Conservation (phyloP, 2,329 filamentous ascomycete genomes). For the Pezizomycotina sp. region DNA sequence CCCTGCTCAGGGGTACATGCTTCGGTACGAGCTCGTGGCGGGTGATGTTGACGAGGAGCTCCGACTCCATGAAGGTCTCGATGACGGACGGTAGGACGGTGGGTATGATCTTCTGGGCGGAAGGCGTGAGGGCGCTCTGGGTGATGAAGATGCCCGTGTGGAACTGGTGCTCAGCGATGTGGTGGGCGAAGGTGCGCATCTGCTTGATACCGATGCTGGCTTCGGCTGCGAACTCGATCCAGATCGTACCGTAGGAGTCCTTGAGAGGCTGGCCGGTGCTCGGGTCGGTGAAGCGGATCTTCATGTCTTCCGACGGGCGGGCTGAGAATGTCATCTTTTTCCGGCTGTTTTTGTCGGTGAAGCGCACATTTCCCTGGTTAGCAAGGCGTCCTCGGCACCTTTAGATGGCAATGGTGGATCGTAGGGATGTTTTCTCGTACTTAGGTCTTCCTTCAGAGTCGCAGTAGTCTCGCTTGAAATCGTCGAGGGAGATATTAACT, state of each 20-base stretch:
- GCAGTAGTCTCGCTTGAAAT: conserved; percentile 58
- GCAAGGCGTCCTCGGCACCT: conserved; percentile 1
- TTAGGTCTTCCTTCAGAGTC: conserved; percentile 57
- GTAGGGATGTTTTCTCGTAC: conserved; percentile 36
- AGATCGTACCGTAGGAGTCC: conserved; percentile 71
- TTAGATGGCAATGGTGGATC: not conserved
- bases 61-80: conserved; percentile 90
- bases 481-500: conserved; percentile 67
- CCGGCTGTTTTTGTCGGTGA: conserved; percentile 54
- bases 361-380: too few species aligned
- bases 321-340: conserved; percentile 75
- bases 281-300: conserved; percentile 62
- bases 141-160: conserved; percentile 85
- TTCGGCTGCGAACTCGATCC: conserved; percentile 79
- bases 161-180: conserved; percentile 63
- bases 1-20: conserved; percentile 73
- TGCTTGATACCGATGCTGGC: conserved; percentile 74
- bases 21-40: conserved; percentile 92
- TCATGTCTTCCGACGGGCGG: conserved; percentile 67
- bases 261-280: conserved; percentile 45
- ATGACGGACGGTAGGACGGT: conserved; percentile 64
- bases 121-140: conserved; percentile 62
- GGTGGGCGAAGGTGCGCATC: conserved; percentile 74
- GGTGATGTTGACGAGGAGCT: conserved; percentile 93
- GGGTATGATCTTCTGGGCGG: conserved; percentile 72